Evolutionary conservation across 2,329 filamentous ascomycete species (phyloP).

Genomic region (Alternaria sp.): DNA sequence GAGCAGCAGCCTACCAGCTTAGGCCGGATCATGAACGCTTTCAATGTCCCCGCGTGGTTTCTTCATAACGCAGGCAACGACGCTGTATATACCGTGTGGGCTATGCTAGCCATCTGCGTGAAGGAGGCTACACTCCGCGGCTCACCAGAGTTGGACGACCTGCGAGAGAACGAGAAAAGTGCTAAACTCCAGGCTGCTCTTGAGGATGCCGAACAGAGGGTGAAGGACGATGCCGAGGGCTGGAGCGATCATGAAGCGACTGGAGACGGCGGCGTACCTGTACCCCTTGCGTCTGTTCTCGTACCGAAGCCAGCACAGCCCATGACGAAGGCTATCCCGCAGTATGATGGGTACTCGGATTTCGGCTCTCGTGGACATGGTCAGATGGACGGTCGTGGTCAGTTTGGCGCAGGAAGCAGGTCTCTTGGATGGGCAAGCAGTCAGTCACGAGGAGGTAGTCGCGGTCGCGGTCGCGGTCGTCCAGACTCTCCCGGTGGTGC

Average conservation of each 20-base stretch:
- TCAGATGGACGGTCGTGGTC: background rate
- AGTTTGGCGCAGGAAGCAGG: background rate
- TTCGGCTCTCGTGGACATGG: background rate
- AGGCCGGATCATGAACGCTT: slow-evolving; percentile 64
- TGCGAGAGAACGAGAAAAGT: slow-evolving; percentile 29
- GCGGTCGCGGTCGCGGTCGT: slow-evolving; percentile 12
- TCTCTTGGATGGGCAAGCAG: background rate
- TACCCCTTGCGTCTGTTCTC: slow-evolving; percentile 21
- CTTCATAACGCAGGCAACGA: slow-evolving; percentile 92
- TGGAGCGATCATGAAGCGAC: slow-evolving; percentile 47
- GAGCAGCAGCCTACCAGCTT: slow-evolving; percentile 64
- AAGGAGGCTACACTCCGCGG: slow-evolving; percentile 49
- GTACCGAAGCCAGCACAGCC: slow-evolving; percentile 1
- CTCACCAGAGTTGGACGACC: slow-evolving; percentile 29
- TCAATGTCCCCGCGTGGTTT: slow-evolving; percentile 68
- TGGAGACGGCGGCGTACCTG: slow-evolving; percentile 45
- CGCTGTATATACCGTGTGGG: slow-evolving; percentile 77
- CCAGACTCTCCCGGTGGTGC: background rate
- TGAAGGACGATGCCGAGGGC: slow-evolving; percentile 46
- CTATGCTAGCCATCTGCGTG: slow-evolving; percentile 69
- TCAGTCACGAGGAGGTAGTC: background rate
- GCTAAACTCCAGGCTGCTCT: slow-evolving; percentile 29
- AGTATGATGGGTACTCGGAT: background rate
- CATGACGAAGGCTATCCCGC: background rate
- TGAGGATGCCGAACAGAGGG: slow-evolving; percentile 46